Conservation (phyloP, 192 early-diverging fungal species). For the Rhizoclosmatium sp. region DNA sequence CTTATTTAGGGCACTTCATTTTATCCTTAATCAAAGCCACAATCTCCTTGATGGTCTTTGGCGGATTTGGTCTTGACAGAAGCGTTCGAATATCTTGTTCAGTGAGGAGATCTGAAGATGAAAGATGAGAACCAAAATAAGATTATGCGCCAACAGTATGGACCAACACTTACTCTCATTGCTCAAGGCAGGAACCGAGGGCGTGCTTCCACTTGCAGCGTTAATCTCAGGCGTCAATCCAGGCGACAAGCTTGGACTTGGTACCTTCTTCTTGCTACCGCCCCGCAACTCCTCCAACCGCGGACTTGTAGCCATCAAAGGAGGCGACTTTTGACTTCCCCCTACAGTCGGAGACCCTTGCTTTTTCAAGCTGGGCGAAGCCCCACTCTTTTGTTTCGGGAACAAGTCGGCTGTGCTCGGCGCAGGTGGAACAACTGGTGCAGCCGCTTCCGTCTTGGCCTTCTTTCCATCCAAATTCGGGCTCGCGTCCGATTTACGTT, state of each 20-base stretch:
- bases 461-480: conserved; percentile 1
- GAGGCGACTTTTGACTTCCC: not conserved
- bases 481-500: not conserved
- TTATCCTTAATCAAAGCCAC: conserved; percentile 32
- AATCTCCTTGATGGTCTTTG: conserved; percentile 25
- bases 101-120: conserved; percentile 27
- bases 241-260: conserved; percentile 1
- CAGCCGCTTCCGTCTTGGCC: not conserved
- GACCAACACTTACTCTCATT: not conserved
- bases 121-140: not conserved
- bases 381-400: not conserved
- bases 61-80: not conserved
- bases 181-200: not conserved
- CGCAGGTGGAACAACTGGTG: not conserved
- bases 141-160: not conserved
- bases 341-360: not conserved
- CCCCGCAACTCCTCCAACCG: conserved; percentile 28
- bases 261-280: not conserved
- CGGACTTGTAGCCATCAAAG: conserved; percentile 16
- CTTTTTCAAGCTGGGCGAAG: not conserved
- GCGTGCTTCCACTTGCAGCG: not conserved
- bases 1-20: not conserved
- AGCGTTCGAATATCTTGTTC: conserved; percentile 24
- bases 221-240: conserved; percentile 1
- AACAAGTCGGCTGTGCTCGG: conserved; percentile 7